Conservation (phyloP, 1,284 basidiomycete genomes). For the Cerioporus squamosus region DNA sequence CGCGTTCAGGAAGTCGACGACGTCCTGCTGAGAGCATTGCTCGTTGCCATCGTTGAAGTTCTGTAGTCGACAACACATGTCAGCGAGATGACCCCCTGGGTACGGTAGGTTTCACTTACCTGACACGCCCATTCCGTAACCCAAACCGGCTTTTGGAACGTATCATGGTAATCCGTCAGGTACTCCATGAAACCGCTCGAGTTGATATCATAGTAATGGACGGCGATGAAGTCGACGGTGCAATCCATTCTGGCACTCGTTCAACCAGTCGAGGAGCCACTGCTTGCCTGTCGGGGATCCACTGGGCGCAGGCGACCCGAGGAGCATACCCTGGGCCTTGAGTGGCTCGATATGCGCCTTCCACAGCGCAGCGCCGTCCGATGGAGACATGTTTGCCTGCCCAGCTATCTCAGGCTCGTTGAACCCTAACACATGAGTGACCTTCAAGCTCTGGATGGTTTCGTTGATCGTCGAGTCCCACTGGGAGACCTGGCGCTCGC, state of each 20-base stretch:
- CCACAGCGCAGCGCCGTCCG: conserved; percentile 38
- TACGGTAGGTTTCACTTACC: conserved; percentile 19
- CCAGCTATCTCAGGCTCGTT: conserved; percentile 40
- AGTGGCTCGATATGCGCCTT: conserved; percentile 40
- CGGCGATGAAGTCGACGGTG: conserved; percentile 46
- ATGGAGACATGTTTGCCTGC: conserved; percentile 39
- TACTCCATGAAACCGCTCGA: conserved; percentile 42
- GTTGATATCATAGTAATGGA: conserved; percentile 48
- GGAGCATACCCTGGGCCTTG: conserved; percentile 36
- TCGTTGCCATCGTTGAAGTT: conserved; percentile 39
- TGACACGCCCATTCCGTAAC: conserved; percentile 48
- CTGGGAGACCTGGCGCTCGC: conserved; percentile 30
- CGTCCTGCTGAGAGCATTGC: conserved; percentile 41
- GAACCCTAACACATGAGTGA: conserved; percentile 37
- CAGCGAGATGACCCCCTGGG: not conserved
- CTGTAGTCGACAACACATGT: conserved; percentile 14
- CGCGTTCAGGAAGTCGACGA: conserved; percentile 44
- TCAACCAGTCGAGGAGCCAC: conserved; percentile 46
- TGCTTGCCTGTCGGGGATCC: conserved; percentile 42
- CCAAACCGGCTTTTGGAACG: conserved; percentile 47
- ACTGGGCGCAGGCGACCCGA: conserved; percentile 48
- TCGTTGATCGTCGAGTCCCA: conserved; percentile 36
- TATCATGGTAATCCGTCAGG: conserved; percentile 43
- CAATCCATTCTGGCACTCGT: conserved; percentile 44
- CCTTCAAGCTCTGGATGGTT: conserved; percentile 30